phyloP scores from a whole-genome alignment of 768 basidiomycete genomes.

The Porphyrellus cyaneotinctus region DNA sequence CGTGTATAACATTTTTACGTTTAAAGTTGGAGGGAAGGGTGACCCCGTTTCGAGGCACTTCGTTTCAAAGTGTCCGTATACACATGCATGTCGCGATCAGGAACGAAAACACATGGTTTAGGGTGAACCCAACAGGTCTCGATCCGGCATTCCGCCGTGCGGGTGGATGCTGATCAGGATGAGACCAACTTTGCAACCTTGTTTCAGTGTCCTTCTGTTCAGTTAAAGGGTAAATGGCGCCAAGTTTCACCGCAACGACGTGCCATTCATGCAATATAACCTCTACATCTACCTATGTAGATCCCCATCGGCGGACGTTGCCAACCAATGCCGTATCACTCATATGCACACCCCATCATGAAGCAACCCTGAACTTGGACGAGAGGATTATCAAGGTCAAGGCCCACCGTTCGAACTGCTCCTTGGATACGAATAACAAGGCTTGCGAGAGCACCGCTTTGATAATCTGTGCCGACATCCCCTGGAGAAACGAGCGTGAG shows the following conservation, averaged over 20 bases:
- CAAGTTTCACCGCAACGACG: too few species aligned
- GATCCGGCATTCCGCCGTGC: too few species aligned
- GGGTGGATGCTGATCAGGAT: too few species aligned
- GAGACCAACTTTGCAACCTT: too few species aligned
- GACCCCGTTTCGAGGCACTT: too few species aligned
- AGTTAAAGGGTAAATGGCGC: too few species aligned
- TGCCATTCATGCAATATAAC: not conserved
- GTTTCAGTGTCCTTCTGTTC: too few species aligned
- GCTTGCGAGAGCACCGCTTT: slow-evolving; percentile 97
- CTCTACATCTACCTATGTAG: not conserved
- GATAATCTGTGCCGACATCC: slow-evolving; percentile 93
- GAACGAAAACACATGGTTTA: too few species aligned
- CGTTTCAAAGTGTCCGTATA: too few species aligned
- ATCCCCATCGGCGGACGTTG: not conserved
- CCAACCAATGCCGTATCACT: not conserved
- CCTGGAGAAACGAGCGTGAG: slow-evolving; percentile 42
- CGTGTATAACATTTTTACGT: too few species aligned
- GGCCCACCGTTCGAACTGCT: slow-evolving; percentile 91
- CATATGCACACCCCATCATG: slow-evolving; percentile 1
- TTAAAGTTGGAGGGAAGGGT: too few species aligned
- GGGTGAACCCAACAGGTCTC: too few species aligned
- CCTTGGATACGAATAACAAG: slow-evolving; percentile 94
- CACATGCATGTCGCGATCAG: not conserved
- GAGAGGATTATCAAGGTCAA: slow-evolving; percentile 61
- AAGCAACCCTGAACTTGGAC: slow-evolving; percentile 28